Conservation (phyloP, 2,329 filamentous ascomycete species). For the Calonectria montana region DNA sequence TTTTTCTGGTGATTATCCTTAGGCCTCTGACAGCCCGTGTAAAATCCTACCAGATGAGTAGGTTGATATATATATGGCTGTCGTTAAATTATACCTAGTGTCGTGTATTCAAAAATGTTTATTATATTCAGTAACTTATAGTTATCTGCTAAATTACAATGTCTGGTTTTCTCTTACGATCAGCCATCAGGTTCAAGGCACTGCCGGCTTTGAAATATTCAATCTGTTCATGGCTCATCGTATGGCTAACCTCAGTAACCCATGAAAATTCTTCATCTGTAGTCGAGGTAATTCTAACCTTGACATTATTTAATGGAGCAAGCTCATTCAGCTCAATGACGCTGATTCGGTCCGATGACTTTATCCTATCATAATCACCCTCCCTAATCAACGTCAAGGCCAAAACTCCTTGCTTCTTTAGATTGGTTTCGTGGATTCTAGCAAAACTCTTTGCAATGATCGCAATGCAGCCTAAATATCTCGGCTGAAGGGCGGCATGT, state of each 20-base stretch:
- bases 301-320: slow-evolving; percentile 10
- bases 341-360: slow-evolving; percentile 25
- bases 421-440: slow-evolving; percentile 92
- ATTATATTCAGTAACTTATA: no score
- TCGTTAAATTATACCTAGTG: no score
- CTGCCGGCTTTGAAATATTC: slow-evolving; percentile 31
- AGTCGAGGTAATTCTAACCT: slow-evolving; percentile 4
- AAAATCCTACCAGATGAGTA: no score
- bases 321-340: slow-evolving; percentile 17
- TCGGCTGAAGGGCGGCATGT: slow-evolving; percentile 86
- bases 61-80: no score
- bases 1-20: no score
- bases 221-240: slow-evolving; percentile 24
- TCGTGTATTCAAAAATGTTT: no score
- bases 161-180: slow-evolving; percentile 3
- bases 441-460: slow-evolving; percentile 86
- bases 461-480: slow-evolving; percentile 83
- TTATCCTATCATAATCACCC: neutral
- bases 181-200: slow-evolving; percentile 30
- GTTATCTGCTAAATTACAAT: neutral
- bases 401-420: slow-evolving; percentile 78
- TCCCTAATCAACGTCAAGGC: slow-evolving; percentile 67
- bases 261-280: neutral
- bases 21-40: no score
- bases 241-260: slow-evolving; percentile 22